phyloP scores from a whole-genome alignment of 2,329 filamentous ascomycete genomes.

The Aschersonia sp. region DNA sequence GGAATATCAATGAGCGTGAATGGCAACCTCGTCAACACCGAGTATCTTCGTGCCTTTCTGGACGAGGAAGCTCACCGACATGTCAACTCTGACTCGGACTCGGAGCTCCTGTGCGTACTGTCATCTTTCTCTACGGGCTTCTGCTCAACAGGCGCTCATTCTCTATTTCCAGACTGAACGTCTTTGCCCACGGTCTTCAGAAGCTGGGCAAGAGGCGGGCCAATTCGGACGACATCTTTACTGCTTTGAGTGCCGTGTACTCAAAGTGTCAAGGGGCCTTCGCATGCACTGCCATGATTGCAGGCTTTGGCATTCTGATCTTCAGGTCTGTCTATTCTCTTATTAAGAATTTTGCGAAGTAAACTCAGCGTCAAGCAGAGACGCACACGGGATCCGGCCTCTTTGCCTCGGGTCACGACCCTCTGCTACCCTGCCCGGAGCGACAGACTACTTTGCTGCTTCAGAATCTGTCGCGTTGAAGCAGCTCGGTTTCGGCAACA shows the following conservation, averaged over 20 bases:
- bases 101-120: conserved; percentile 32
- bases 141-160: background rate
- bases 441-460: conserved; percentile 77
- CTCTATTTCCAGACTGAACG: conserved; percentile 43
- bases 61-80: conserved; percentile 70
- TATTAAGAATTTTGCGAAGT: background rate
- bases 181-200: conserved; percentile 71
- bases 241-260: conserved; percentile 58
- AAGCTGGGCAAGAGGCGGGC: conserved; percentile 70
- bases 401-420: conserved; percentile 63
- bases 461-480: conserved; percentile 75
- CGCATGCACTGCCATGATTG: conserved; percentile 71
- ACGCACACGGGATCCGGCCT: conserved; percentile 53
- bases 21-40: conserved; percentile 72
- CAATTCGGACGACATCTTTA: conserved; percentile 65
- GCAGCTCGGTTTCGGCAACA: conserved; percentile 66
- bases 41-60: conserved; percentile 53
- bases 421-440: conserved; percentile 44
- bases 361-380: background rate
- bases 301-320: conserved; percentile 65
- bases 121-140: background rate
- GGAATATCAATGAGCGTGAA: conserved; percentile 75
- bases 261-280: conserved; percentile 58
- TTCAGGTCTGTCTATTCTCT: conserved; percentile 35
- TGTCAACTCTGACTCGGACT: conserved; percentile 83